phyloP scores from a whole-genome alignment of 2,329 filamentous ascomycete species.

The Podosphaera aphanis region DNA sequence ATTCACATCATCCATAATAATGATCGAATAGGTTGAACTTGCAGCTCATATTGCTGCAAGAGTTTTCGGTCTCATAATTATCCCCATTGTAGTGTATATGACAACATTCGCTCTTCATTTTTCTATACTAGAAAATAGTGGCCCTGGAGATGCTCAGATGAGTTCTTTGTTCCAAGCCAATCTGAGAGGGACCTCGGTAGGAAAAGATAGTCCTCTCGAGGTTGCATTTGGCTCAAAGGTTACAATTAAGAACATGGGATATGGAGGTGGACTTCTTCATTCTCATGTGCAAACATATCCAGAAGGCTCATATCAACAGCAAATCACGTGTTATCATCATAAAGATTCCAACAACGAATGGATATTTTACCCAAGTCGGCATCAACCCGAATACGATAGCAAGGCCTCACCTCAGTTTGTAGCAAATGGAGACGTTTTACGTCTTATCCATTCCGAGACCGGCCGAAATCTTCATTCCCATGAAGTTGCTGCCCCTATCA shows the following conservation, averaged over 20 bases:
- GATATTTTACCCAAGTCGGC: slow-evolving; percentile 92
- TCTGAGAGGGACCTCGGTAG: slow-evolving; percentile 75
- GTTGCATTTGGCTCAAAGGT: slow-evolving; percentile 71
- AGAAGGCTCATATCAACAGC: slow-evolving; percentile 80
- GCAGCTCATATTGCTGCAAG: slow-evolving; percentile 59
- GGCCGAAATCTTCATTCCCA: slow-evolving; percentile 95
- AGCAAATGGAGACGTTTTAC: slow-evolving; percentile 53
- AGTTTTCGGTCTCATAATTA: slow-evolving; percentile 64
- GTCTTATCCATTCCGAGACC: slow-evolving; percentile 82
- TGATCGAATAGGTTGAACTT: slow-evolving; percentile 28
- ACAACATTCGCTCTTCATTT: slow-evolving; percentile 93
- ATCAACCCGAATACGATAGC: slow-evolving; percentile 46
- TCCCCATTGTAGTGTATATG: slow-evolving; percentile 81
- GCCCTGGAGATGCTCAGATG: slow-evolving; percentile 98
- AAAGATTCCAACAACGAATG: slow-evolving; percentile 99
- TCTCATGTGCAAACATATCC: slow-evolving; percentile 93
- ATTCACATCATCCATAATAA: slow-evolving; percentile 3
- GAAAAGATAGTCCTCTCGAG: slow-evolving; percentile 82
- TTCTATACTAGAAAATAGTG: slow-evolving; percentile 73
- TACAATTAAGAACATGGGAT: slow-evolving; percentile 98
- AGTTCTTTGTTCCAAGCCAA: slow-evolving; percentile 98
- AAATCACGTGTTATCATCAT: slow-evolving; percentile 98
- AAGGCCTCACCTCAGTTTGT: slow-evolving; percentile 53
- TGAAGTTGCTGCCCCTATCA: slow-evolving; percentile 64
- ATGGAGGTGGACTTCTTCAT: slow-evolving; percentile 85